phyloP scores from a whole-genome alignment of 225 moss, liverwort and hornwort species.

The Pleurozium schreberi region DNA sequence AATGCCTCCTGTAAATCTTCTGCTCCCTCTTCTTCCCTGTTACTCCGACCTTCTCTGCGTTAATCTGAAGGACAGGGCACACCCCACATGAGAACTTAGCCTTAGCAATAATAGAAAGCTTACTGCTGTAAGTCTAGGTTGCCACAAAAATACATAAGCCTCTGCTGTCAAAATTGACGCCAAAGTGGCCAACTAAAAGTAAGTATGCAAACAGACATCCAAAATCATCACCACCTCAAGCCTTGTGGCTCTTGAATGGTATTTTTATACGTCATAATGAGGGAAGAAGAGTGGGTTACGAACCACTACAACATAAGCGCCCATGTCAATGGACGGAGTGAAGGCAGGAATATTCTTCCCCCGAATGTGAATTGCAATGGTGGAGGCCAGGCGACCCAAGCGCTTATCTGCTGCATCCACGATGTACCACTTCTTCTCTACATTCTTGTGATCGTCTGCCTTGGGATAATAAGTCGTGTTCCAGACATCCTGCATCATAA shows the following conservation, averaged over 20 bases:
- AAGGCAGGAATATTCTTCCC: slow-evolving; percentile 62
- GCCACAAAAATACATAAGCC: background rate
- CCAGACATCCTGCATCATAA: slow-evolving; percentile 53
- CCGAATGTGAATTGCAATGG: slow-evolving; percentile 66
- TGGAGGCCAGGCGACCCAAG: slow-evolving; percentile 59
- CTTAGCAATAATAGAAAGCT: background rate
- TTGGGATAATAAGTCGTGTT: slow-evolving; percentile 77
- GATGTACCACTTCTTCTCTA: slow-evolving; percentile 81
- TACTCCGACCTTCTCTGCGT: slow-evolving; percentile 82
- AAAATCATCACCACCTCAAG: background rate
- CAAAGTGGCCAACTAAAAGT: background rate
- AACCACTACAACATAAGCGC: slow-evolving; percentile 78
- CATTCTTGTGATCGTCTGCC: slow-evolving; percentile 58
- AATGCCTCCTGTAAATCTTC: slow-evolving; percentile 80
- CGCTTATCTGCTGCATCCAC: slow-evolving; percentile 81
- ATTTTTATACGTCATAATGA: background rate
- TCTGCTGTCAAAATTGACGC: background rate
- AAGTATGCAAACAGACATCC: background rate
- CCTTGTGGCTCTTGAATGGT: background rate
- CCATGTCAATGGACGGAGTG: slow-evolving; percentile 67
- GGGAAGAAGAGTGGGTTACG: background rate
- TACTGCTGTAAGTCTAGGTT: background rate
- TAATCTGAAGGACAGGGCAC: slow-evolving; percentile 27
- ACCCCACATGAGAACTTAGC: background rate
- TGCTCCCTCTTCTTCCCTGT: slow-evolving; percentile 68